Base-by-base conservation (phyloP, 192 early-diverging fungal genomes). In the Kickxella alabastrina region DNA sequence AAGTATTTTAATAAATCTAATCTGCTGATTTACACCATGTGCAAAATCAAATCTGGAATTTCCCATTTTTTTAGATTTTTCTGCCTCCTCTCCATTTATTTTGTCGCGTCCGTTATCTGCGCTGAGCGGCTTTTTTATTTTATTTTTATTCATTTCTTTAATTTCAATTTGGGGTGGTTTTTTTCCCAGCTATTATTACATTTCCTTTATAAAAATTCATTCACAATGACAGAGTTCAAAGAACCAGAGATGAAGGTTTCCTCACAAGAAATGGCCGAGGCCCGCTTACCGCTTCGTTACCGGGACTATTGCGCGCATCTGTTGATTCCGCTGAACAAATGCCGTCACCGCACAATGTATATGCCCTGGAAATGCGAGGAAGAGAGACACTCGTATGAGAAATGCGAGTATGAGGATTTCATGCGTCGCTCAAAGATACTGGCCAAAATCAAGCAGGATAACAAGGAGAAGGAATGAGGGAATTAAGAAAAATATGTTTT, bases 261-360 rank as follows among this genome's bases (percentile, higher is more conserved):
- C 47, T 87, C 89, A 49, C 77, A 88, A 59, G 91, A 96, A 55
- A 86, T 98, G 83, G 68, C 78, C 8, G 85, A 90, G 57, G 83
- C 85, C 31, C 82, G 82, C 29, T 79, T 98, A 51, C 93, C 93
- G 9, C 65, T 95, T 26, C 83, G 83, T 47, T 91, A 85, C 77
- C 85, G 95, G 45, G 95, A 98, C 81, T 92, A 90, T 74, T 98
- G 95, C 64, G 87, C 95, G 32, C 86, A 96, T 57, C 70, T 98
- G 52, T 78, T 92, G 31, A 87, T 93, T 49, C 86, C 84, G 29
- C 70, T 98, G 32, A 92, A 98, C 86, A 87, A 91, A 66, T 98
- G 95, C 78, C 78, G 95, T 41, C 80, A 78, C 52, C 82, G 85
- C 37, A 90, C 80, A 60, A 87, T 79, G 63, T 94, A 91, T 68